Evolutionary conservation across 768 basidiomycete genomes (phyloP).

Genomic region (Scleroderma bovista): DNA sequence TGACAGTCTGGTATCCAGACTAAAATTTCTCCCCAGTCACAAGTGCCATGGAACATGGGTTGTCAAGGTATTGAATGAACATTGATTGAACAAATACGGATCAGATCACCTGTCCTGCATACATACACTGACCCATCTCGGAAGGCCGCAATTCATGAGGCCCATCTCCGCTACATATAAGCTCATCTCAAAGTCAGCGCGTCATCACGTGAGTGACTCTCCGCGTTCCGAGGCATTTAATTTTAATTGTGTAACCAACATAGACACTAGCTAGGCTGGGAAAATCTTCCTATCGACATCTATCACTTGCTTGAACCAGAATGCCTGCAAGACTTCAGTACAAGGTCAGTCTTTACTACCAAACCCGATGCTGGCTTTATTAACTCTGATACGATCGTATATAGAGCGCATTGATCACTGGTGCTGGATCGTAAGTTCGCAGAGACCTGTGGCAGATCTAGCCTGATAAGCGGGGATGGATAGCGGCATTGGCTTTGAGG

Average conservation of each 20-base stretch:
- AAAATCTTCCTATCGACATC: background rate
- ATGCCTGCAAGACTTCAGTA: constrained; percentile 68
- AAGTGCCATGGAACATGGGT: too few relatives aligned
- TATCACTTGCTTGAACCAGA: background rate
- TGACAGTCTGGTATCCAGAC: too few relatives aligned
- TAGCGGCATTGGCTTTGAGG: constrained; percentile 96
- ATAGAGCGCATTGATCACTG: constrained; percentile 78
- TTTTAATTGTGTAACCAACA: too few relatives aligned
- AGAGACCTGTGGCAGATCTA: constrained; percentile 2
- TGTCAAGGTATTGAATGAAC: too few relatives aligned
- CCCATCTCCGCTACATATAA: too few relatives aligned
- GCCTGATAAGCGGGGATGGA: constrained; percentile 12
- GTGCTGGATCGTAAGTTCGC: constrained; percentile 74
- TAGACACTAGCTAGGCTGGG: too few relatives aligned
- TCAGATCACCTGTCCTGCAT: too few relatives aligned
- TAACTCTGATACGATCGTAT: background rate
- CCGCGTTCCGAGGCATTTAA: background rate
- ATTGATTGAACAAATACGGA: too few relatives aligned
- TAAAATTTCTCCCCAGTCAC: too few relatives aligned
- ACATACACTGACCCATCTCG: too few relatives aligned
- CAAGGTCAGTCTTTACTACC: constrained; percentile 53
- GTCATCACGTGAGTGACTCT: constrained; percentile 2
- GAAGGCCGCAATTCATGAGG: too few relatives aligned
- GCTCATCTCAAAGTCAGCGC: background rate
- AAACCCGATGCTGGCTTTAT: background rate